These are phyloP conservation scores for Boletus subparvulus DNA, from an alignment of 768 basidiomycete genomes.

Conservation along the genomic window DNA sequence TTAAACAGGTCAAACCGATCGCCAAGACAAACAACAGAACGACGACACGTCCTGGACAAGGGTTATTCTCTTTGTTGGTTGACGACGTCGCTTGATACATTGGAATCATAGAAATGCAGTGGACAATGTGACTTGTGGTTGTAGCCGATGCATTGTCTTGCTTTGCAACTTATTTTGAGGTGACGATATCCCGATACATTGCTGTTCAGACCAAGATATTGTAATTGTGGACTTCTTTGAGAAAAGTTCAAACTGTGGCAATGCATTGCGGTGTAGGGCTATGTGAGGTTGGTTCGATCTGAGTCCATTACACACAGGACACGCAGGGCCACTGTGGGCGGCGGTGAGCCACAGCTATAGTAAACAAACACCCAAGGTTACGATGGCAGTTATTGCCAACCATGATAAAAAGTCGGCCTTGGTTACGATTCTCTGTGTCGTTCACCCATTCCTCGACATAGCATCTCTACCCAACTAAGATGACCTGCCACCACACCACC, in stretches of 20 bases:
- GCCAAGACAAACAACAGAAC: slow-evolving; percentile 26
- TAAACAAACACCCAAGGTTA: too few species aligned
- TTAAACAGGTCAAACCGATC: slow-evolving; percentile 10
- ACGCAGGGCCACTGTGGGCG: too few species aligned
- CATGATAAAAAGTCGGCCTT: not conserved
- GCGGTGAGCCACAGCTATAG: too few species aligned
- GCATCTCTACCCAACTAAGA: not conserved
- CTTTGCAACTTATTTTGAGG: not conserved
- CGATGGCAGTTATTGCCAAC: too few species aligned
- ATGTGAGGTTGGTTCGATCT: not conserved
- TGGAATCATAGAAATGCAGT: not conserved
- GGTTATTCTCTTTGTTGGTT: slow-evolving; percentile 43
- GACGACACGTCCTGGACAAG: slow-evolving; percentile 7
- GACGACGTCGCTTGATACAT: slow-evolving; percentile 35
- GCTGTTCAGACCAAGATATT: not conserved
- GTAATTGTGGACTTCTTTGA: not conserved
- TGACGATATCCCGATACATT: not conserved
- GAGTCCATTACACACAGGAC: too few species aligned
- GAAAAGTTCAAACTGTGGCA: too few species aligned
- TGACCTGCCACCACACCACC: not conserved
- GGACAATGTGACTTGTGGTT: not conserved
- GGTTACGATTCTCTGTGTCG: not conserved
- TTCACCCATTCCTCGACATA: not conserved
- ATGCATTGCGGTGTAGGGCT: not conserved
- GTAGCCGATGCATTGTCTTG: not conserved